Evolutionary conservation across 768 basidiomycete species (phyloP).

Genomic region (Infundibulicybe gibba): DNA sequence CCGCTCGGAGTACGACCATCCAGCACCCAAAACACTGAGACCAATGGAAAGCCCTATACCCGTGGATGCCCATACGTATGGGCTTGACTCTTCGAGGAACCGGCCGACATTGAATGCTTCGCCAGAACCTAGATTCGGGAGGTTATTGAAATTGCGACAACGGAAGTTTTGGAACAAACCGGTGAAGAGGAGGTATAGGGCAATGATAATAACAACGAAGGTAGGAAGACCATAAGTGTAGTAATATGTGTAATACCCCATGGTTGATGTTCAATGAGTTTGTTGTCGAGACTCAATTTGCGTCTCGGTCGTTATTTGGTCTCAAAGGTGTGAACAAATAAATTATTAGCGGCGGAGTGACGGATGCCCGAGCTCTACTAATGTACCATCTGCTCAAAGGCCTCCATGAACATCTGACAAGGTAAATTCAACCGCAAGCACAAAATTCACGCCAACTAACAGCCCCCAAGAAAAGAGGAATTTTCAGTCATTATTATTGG

Average conservation of each 20-base stretch:
- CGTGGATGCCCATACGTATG: constrained; percentile 87
- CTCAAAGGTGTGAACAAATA: constrained; percentile 6
- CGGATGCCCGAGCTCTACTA: too few relatives aligned
- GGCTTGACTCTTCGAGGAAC: constrained; percentile 92
- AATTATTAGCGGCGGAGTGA: too few relatives aligned
- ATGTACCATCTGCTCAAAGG: constrained; percentile 98
- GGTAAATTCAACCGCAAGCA: constrained; percentile 34
- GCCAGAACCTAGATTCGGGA: constrained; percentile 57
- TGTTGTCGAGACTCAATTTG: constrained; percentile 1
- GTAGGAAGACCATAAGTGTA: constrained; percentile 68
- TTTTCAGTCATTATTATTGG: constrained; percentile 96
- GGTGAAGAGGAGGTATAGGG: constrained; percentile 87
- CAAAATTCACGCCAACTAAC: background rate
- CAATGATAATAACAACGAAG: constrained; percentile 61
- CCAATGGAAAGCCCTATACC: constrained; percentile 95
- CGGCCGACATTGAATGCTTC: constrained; percentile 93
- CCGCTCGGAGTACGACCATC: constrained; percentile 63
- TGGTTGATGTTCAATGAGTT: constrained; percentile 14
- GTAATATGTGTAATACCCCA: constrained; percentile 51
- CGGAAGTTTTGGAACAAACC: constrained; percentile 43
- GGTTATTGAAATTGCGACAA: background rate
- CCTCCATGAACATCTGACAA: constrained; percentile 85
- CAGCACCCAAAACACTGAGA: constrained; percentile 89
- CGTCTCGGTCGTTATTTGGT: background rate
- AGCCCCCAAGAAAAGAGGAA: constrained; percentile 66